phyloP scores from a whole-genome alignment of 2,329 filamentous ascomycete genomes.

The Herpotrichia juniperi region DNA sequence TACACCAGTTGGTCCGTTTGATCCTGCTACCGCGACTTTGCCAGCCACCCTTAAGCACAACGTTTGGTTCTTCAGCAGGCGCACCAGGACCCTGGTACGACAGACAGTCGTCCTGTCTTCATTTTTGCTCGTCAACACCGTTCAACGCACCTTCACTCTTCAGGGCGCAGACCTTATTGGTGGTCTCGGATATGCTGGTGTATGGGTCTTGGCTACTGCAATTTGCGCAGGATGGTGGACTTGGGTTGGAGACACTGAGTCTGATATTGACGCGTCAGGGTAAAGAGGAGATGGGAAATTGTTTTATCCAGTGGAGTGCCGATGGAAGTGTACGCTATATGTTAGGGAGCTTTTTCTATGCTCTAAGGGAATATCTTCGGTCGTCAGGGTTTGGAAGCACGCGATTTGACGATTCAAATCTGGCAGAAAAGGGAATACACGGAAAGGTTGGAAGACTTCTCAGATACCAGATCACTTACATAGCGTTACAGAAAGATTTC shows the following conservation, averaged over 20 bases:
- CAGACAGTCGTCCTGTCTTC: conserved; percentile 58
- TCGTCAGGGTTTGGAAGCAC: neutral
- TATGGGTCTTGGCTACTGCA: conserved; percentile 74
- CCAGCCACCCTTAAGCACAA: conserved; percentile 75
- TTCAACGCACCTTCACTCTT: conserved; percentile 71
- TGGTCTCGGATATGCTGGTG: conserved; percentile 71
- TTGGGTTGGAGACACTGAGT: conserved; percentile 53
- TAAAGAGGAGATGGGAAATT: no score
- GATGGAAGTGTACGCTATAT: neutral
- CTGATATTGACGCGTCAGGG: neutral
- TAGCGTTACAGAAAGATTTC: neutral
- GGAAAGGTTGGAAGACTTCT: neutral
- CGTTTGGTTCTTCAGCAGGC: conserved; percentile 71
- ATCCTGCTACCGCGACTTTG: conserved; percentile 69
- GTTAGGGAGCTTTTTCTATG: neutral
- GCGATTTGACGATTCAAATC: neutral
- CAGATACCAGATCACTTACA: neutral
- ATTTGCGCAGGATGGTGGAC: conserved; percentile 64
- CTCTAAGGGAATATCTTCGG: no score
- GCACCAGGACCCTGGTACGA: conserved; percentile 66
- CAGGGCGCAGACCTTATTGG: conserved; percentile 73
- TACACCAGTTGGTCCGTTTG: conserved; percentile 62
- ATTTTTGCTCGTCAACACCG: conserved; percentile 59
- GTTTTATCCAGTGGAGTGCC: no score
- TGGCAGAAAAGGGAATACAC: neutral